phyloP scores from a whole-genome alignment of 208 protist genomes.

The Vickermania ingenoplastis region DNA sequence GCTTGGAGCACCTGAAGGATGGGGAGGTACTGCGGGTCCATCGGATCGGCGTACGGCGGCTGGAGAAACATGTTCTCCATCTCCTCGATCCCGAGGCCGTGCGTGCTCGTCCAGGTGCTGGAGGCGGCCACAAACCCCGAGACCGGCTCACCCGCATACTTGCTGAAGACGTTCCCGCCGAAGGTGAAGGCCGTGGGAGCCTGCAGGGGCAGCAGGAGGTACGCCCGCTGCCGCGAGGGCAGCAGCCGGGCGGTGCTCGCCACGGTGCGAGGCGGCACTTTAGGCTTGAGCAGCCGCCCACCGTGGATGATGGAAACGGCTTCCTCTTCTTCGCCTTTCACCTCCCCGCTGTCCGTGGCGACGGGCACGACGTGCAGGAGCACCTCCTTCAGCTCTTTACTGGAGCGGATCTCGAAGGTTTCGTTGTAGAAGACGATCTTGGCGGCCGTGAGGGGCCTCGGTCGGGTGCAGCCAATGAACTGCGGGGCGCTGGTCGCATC shows the following conservation, averaged over 20 bases:
- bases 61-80: slow-evolving; percentile 57
- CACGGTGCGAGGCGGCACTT: slow-evolving; percentile 14
- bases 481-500: slow-evolving; percentile 39
- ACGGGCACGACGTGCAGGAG: slow-evolving; percentile 70
- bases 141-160: slow-evolving; percentile 10
- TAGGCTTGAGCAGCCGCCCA: too few species aligned
- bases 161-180: slow-evolving; percentile 17
- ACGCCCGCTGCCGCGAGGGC: slow-evolving; percentile 36
- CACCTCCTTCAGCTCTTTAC: slow-evolving; percentile 60
- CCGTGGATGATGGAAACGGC: not conserved
- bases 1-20: slow-evolving; percentile 34
- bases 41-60: slow-evolving; percentile 36
- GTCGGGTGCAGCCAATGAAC: slow-evolving; percentile 62
- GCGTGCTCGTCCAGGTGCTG: slow-evolving; percentile 58
- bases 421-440: slow-evolving; percentile 68
- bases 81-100: slow-evolving; percentile 42
- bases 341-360: slow-evolving; percentile 5
- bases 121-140: slow-evolving; percentile 44
- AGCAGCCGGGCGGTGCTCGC: slow-evolving; percentile 44
- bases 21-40: slow-evolving; percentile 55
- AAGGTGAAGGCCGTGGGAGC: slow-evolving; percentile 52
- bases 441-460: slow-evolving; percentile 35
- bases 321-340: not conserved
- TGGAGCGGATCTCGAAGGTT: slow-evolving; percentile 64
- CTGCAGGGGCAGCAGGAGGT: slow-evolving; percentile 51